Base-by-base conservation (phyloP, 192 early-diverging fungal species). In the Dimargaris verticillata region DNA sequence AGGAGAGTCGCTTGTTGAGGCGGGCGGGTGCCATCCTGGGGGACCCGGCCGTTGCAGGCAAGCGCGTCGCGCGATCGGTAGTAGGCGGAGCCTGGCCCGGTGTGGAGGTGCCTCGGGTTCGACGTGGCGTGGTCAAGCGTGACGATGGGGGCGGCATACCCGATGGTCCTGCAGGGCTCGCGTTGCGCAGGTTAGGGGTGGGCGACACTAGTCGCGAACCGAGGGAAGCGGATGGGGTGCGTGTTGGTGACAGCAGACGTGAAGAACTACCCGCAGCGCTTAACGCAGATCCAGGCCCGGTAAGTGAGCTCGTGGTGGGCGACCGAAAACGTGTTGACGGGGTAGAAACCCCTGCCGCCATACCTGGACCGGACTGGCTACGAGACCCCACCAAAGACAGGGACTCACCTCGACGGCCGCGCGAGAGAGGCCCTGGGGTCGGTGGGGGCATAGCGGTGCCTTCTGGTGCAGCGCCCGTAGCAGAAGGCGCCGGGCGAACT, bases 401-500 rank as follows among this genome's bases (percentile, higher is more conserved):
- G 28, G 53, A 55, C 53, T 55, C 53, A 18, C 53, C 53, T 5
- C 58, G 58, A 60, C 58, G 58, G 42, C 25, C 42, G 0, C 58
- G 58, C 1, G 38, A 20, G 0, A 22, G 20, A 11, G 44, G 3
- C 2, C 33, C n/a, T 13, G 44, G 26, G 20, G 20, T n/a, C 7
- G 20, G 22, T 17, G 58, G 58, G 58, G 18, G 14, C 61, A 49
- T 49, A 15, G 29, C 45, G 38, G 13, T 26, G 24, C 26, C 33
- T 33, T n/a, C 53, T 12, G 53, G 26, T 11, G 28, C 53, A 0
- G 53, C 26, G 28, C 7, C 17, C 3, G 11, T 26, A 18, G n/a
- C 53, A 55, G 53, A 25, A 9, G 1, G 11, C 9, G 26, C 33
- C 7, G 29, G 49, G 44, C 62, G 72, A 18, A 81, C 78, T 64